Evolutionary conservation across 768 basidiomycete species (phyloP), one percentile per base, ranked within the genome.

Genomic region (Nevesoporus exiguus): DNA sequence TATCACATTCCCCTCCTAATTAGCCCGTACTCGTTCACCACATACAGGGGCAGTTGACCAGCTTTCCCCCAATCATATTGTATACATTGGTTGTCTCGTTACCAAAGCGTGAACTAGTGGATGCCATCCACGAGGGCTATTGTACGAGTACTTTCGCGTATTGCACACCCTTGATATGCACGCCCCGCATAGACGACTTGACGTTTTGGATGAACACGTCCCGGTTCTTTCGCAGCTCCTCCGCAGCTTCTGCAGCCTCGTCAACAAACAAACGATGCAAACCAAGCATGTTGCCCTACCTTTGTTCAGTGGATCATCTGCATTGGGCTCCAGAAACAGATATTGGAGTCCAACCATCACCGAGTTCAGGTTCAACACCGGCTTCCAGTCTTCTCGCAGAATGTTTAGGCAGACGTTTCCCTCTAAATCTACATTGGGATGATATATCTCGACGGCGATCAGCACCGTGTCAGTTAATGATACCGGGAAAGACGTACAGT

Each of bases 341-440:
- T 98, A 99, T 71, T 99, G 97, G 52, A 99, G 73, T 33, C 97
- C 97, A 55, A 98, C 92, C 93, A 98, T 96, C 59, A 99, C 93
- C 29, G 95, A 92, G 70, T 94, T 98, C 49, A 99, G 79, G 72
- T 98, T 98, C 41, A 99, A 77, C 3, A 99, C 97, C 6, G 97
- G 97, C 68, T 99, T 99, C 97, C 97, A 99, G 74, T 99, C 97
- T 77, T 99, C 97, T 69, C 97, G 85, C 54, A 98, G 81, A 69
- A 98, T 98, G 74, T 98, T 98, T 63, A 99, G 72, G 77, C 97
- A 99, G 43, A 99, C 96, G 62, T 98, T 98, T 42, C 97, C 97
- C 68, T 98, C 93, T 34, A 97, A 81, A 71, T 99, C 97, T 49
- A 99, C 88, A 66, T 99, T 99, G 1, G 97, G 97, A 70, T 99